These are phyloP conservation scores for Ganoderma lingzhi DNA, from an alignment of 1,284 basidiomycete species.

Conservation along the genomic window DNA sequence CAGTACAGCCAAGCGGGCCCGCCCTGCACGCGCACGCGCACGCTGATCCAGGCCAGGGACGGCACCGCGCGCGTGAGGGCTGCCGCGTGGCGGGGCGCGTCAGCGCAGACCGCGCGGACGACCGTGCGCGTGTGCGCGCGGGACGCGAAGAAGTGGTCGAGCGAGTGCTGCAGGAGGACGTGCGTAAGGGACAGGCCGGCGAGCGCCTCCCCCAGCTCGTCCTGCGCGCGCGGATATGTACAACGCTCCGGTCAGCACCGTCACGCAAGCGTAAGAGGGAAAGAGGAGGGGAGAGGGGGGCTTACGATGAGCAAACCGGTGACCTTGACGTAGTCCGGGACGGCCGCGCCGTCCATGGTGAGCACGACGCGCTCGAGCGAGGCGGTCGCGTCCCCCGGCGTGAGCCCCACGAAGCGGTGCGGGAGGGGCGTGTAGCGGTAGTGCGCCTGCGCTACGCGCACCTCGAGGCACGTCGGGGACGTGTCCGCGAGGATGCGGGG, in stretches of 20 bases:
- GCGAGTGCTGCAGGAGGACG: constrained; percentile 10
- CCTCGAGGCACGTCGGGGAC: constrained; percentile 14
- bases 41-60: constrained; percentile 15
- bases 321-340: constrained; percentile 19
- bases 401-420: constrained; percentile 12
- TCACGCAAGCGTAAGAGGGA: no score
- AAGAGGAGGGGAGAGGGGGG: no score
- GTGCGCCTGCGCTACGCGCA: constrained; percentile 18
- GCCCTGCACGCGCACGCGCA: constrained; percentile 7
- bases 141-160: constrained; percentile 17
- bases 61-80: constrained; percentile 8
- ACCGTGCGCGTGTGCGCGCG: constrained; percentile 14
- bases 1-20: constrained; percentile 15
- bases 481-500: constrained; percentile 14
- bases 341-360: constrained; percentile 15
- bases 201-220: constrained; percentile 15
- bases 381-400: not conserved
- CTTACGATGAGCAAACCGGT: constrained; percentile 10
- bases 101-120: constrained; percentile 14
- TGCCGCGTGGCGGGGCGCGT: constrained; percentile 5
- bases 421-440: constrained; percentile 14
- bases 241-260: no score
- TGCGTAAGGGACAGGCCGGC: constrained; percentile 6
- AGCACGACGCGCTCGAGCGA: constrained; percentile 15
- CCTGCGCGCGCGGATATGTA: no score